phyloP scores from a whole-genome alignment of 305 asterid genomes.

The Fraxinus xanthoxyloides region DNA sequence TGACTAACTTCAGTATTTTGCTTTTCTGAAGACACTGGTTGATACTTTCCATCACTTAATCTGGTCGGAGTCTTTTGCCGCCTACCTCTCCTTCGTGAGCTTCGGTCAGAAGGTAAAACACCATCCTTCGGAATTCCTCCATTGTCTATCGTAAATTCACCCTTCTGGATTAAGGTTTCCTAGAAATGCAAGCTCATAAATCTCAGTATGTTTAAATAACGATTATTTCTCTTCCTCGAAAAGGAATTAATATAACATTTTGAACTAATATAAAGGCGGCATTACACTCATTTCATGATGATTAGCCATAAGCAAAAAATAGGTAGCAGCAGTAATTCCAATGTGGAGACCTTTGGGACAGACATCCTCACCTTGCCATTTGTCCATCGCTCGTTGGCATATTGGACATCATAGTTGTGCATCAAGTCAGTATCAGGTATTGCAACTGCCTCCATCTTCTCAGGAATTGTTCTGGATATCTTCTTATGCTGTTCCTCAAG shows the following conservation, averaged over 20 bases:
- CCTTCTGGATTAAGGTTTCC: constrained; percentile 39
- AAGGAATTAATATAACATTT: constrained; percentile 1
- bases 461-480: constrained; percentile 26
- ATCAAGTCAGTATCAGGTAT: constrained; percentile 28
- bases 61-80: constrained; percentile 49
- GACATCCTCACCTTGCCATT: constrained; percentile 39
- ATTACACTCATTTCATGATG: constrained; percentile 5
- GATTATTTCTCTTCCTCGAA: neutral
- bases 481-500: constrained; percentile 69
- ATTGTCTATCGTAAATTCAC: constrained; percentile 38
- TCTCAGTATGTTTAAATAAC: constrained; percentile 6
- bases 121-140: constrained; percentile 47
- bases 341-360: neutral
- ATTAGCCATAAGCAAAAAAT: neutral
- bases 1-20: constrained; percentile 53
- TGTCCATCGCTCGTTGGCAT: constrained; percentile 34
- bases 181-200: constrained; percentile 28
- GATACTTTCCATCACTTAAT: constrained; percentile 45
- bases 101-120: constrained; percentile 46
- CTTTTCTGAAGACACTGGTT: constrained; percentile 41
- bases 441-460: constrained; percentile 35
- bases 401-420: constrained; percentile 37
- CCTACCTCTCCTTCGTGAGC: constrained; percentile 72
- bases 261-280: constrained; percentile 2
- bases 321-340: neutral